Evolutionary conservation across 805 yeast species (phyloP).

Genomic region (Teunomyces aglyptinius): DNA sequence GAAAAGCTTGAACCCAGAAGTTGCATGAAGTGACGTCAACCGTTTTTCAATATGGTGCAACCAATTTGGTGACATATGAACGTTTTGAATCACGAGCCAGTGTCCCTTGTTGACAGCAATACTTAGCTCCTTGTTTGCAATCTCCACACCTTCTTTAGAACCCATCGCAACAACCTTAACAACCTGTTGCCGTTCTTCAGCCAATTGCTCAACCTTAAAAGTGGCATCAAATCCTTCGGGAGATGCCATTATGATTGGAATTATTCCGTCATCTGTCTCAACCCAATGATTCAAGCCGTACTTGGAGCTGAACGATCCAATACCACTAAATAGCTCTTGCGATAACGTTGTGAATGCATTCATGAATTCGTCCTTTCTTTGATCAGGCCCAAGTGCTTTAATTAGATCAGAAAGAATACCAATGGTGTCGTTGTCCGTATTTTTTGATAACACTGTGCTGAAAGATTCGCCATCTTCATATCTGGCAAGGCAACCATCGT

Average conservation of each 20-base stretch:
- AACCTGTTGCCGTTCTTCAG: conserved; percentile 24
- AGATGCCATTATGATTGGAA: conserved; percentile 54
- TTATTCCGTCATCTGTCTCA: conserved; percentile 11
- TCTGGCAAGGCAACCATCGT: conserved; percentile 10
- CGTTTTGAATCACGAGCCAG: conserved; percentile 80
- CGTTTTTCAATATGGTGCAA: conserved; percentile 50
- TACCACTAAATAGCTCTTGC: conserved; percentile 25
- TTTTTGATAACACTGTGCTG: conserved; percentile 8
- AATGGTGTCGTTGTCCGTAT: conserved; percentile 18
- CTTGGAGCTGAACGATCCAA: conserved; percentile 27
- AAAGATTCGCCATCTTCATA: conserved; percentile 8
- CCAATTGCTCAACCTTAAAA: conserved; percentile 46
- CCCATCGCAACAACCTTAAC: conserved; percentile 67
- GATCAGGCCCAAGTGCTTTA: conserved; percentile 4
- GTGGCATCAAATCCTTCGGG: conserved; percentile 69
- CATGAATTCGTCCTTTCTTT: conserved; percentile 11
- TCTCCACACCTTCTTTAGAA: conserved; percentile 57
- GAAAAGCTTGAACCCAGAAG: conserved; percentile 51
- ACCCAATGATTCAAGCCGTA: conserved; percentile 33
- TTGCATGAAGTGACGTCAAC: conserved; percentile 28
- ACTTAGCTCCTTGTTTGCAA: conserved; percentile 55
- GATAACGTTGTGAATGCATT: conserved; percentile 17
- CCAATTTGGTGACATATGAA: conserved; percentile 72
- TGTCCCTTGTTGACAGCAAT: conserved; percentile 46
- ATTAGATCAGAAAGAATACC: conserved; percentile 13